A percentile compares a stretch with the other conserved stretches of the same genome.
These are phyloP conservation scores for Carallia pectinifolia DNA, from an alignment of 345 rosid species.

Conservation along the genomic window DNA sequence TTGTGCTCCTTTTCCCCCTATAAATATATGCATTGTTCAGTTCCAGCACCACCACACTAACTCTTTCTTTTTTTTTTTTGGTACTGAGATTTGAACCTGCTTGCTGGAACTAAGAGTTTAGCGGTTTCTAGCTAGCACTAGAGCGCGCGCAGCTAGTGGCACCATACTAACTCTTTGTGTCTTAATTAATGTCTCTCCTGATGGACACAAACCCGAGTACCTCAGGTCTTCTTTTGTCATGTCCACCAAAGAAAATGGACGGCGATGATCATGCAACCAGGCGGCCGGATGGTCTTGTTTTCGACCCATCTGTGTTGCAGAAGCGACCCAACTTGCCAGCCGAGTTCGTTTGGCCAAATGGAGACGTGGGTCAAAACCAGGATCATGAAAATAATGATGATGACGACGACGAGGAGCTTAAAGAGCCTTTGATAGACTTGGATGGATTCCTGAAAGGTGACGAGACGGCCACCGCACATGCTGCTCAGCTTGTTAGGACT, in stretches of 20 bases:
- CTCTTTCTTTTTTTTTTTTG: no score
- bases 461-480: conserved; percentile 26
- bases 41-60: no score
- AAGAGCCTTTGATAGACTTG: conserved; percentile 53
- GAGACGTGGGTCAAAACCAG: conserved; percentile 24
- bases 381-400: neutral
- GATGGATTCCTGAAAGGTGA: conserved; percentile 43
- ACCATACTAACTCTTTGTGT: neutral
- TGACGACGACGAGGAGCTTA: conserved; percentile 23
- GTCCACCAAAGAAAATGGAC: neutral
- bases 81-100: neutral
- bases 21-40: conserved; percentile 8
- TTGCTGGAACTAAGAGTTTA: neutral
- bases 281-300: neutral
- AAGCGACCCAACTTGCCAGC: conserved; percentile 35
- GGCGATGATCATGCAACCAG: conserved; percentile 6
- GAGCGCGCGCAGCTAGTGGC: neutral
- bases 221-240: conserved; percentile 14
- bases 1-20: conserved; percentile 2
- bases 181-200: conserved; percentile 15
- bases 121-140: no score
- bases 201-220: conserved; percentile 23
- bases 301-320: conserved; percentile 34
- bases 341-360: conserved; percentile 51
- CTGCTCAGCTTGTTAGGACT: conserved; percentile 33